phyloP scores from a whole-genome alignment of 345 rosid genomes.

The rapeseed (Brassica napus) region Da-Ae NC_063442.1:605501-606000 shows the following conservation, averaged over 20 bases:
- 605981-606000: slow-evolving; percentile 1
- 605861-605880: slow-evolving; percentile 20
- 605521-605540: slow-evolving; percentile 10
- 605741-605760: neutral
- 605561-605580: neutral
- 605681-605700: neutral
- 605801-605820: neutral
- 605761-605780: slow-evolving; percentile 1
- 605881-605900: slow-evolving; percentile 30
- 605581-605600: neutral
- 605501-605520: slow-evolving; percentile 40
- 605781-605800: slow-evolving; percentile 7
- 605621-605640: neutral
- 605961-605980: neutral
- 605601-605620: neutral
- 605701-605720: neutral
- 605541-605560: neutral
- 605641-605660: neutral
- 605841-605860: slow-evolving; percentile 23
- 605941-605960: neutral
- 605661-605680: neutral
- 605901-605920: neutral
- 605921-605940: slow-evolving; percentile 15
- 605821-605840: slow-evolving; percentile 37
- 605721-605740: neutral